These are phyloP conservation scores for Coemansia sp. DNA, from an alignment of 192 early-diverging fungal genomes.

Conservation along the genomic window DNA sequence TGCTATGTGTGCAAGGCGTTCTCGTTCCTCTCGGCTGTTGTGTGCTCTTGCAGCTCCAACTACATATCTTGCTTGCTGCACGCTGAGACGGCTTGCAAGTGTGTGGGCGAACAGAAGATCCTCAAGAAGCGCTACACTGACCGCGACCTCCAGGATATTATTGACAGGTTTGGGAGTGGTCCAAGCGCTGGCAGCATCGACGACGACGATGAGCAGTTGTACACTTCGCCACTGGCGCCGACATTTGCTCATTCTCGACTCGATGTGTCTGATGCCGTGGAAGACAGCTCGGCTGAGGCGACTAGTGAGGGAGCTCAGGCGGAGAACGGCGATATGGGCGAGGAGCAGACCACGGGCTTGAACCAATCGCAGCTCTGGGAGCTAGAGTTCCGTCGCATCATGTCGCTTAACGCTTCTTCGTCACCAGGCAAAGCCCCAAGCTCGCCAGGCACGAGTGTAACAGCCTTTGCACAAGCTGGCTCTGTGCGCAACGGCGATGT, in stretches of 20 bases:
- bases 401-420: constrained; percentile 26
- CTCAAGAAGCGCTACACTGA: constrained; percentile 58
- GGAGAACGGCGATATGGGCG: not conserved
- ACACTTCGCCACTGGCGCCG: not conserved
- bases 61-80: constrained; percentile 66
- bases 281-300: not conserved
- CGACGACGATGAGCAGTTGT: not conserved
- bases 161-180: constrained; percentile 13
- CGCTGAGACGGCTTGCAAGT: constrained; percentile 56
- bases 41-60: constrained; percentile 60
- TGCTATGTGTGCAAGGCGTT: constrained; percentile 72
- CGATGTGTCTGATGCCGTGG: not conserved
- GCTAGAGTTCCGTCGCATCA: constrained; percentile 46
- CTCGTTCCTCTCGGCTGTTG: constrained; percentile 67
- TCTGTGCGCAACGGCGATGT: not conserved
- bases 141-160: constrained; percentile 42
- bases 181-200: not conserved
- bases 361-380: constrained; percentile 47
- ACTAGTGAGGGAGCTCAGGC: not conserved
- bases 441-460: not conserved
- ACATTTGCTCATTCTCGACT: not conserved
- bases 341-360: not conserved
- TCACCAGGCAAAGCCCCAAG: not conserved
- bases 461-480: not conserved
- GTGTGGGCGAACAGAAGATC: constrained; percentile 26